Percentiles rank a stretch among this genome's conserved stretches.
Conservation (phyloP, 73 alveolate species). For the Breviolum minutum region DNA sequence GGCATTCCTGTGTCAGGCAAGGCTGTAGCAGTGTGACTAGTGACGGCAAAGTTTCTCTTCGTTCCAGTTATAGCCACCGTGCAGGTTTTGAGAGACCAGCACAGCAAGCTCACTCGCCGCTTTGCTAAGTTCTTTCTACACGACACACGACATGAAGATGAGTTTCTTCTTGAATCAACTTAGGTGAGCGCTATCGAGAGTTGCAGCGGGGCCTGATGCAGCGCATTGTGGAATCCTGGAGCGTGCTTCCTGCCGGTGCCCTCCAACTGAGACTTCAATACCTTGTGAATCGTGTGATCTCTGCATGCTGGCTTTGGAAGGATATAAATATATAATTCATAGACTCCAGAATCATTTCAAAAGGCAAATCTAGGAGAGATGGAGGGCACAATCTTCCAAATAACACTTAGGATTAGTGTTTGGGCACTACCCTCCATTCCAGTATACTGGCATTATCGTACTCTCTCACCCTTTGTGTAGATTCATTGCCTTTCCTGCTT, state of each 20-base stretch:
- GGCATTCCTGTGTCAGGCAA: constrained; percentile 61
- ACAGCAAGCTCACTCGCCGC: not conserved
- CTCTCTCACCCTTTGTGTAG: not conserved
- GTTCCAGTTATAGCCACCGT: not conserved
- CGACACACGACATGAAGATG: not conserved
- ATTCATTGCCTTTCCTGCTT: not conserved
- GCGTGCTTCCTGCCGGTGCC: constrained; percentile 22
- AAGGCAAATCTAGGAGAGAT: not conserved
- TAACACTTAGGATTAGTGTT: too few species aligned
- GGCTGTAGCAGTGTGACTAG: not conserved
- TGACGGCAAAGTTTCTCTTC: not conserved
- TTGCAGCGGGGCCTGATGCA: constrained; percentile 86
- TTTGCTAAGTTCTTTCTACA: not conserved
- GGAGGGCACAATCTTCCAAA: not conserved
- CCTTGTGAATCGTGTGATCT: too few species aligned
- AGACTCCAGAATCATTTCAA: not conserved
- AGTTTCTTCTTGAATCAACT: not conserved
- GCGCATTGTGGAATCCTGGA: constrained; percentile 85
- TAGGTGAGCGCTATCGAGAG: constrained; percentile 57
- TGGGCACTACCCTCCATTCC: not conserved
- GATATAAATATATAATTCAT: too few species aligned
- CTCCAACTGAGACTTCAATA: too few species aligned
- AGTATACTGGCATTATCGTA: not conserved
- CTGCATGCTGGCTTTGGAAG: too few species aligned
- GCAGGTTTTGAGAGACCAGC: constrained; percentile 40